Conservation (phyloP, 345 rosid genomes). For the Linum lewisii region DNA sequence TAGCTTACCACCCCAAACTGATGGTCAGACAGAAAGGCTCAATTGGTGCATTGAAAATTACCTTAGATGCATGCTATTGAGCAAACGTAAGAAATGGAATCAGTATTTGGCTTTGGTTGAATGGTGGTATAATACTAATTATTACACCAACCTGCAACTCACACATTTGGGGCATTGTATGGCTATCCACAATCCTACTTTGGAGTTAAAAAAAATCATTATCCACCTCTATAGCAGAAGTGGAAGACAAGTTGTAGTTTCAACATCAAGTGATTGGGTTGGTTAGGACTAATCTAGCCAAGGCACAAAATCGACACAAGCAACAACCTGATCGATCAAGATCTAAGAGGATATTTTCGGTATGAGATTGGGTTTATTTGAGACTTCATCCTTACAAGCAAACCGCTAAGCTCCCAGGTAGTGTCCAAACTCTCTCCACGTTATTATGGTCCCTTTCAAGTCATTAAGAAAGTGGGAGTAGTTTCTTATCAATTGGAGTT, state of each 20-base stretch:
- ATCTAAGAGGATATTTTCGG: not conserved
- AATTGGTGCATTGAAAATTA: not conserved
- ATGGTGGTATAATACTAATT: not conserved
- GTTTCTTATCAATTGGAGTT: not conserved
- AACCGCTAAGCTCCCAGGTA: too few relatives aligned
- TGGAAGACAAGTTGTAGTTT: not conserved
- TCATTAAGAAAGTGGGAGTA: too few relatives aligned
- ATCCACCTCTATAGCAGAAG: not conserved
- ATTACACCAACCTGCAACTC: not conserved
- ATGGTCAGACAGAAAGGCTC: not conserved
- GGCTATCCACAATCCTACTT: not conserved
- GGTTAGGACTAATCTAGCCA: not conserved
- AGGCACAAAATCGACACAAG: not conserved
- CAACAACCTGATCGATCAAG: not conserved
- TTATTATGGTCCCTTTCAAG: not conserved
- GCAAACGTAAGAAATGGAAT: not conserved
- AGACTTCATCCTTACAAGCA: not conserved
- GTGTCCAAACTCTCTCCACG: not conserved
- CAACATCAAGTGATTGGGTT: not conserved
- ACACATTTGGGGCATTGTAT: not conserved
- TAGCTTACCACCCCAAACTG: slow-evolving; percentile 3
- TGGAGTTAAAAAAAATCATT: not conserved
- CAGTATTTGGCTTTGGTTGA: not conserved
- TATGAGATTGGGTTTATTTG: not conserved
- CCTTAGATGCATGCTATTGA: not conserved